phyloP scores from a whole-genome alignment of 1,284 basidiomycete genomes.

The Amylostereum areolatum region DNA sequence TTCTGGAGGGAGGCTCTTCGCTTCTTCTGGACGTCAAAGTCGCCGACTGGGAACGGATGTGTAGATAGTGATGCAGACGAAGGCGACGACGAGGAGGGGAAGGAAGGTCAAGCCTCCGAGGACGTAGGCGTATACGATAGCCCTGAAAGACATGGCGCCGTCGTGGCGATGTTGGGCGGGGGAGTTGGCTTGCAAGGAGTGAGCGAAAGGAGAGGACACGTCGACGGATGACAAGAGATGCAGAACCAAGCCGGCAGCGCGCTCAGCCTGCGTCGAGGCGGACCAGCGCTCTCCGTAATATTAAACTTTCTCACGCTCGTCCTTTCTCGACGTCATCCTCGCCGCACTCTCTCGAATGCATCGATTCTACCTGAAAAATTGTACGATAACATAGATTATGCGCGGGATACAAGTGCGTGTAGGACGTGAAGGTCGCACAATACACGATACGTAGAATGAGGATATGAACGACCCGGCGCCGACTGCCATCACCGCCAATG shows the following conservation, averaged over 20 bases:
- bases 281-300: not conserved
- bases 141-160: conserved; percentile 50
- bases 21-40: conserved; percentile 41
- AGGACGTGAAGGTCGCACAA: too few species aligned
- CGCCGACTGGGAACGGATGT: conserved; percentile 71
- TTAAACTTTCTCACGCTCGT: not conserved
- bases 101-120: conserved; percentile 85
- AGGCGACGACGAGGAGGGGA: conserved; percentile 57
- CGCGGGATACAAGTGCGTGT: too few species aligned
- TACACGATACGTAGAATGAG: too few species aligned
- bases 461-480: not conserved
- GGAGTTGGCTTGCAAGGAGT: not conserved
- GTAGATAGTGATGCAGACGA: conserved; percentile 62
- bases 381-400: too few species aligned
- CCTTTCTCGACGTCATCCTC: not conserved
- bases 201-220: not conserved
- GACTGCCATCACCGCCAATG: conserved; percentile 1
- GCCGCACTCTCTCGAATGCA: too few species aligned
- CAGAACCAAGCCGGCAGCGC: not conserved
- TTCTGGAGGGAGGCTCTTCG: conserved; percentile 24
- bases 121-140: conserved; percentile 75
- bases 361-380: too few species aligned
- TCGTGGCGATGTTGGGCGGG: too few species aligned
- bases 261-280: not conserved
- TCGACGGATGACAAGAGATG: not conserved